Percentiles rank a stretch among this genome's conserved stretches.
phyloP scores from a whole-genome alignment of 2,329 filamentous ascomycete genomes.

The Parascedosporium putredinis region DNA sequence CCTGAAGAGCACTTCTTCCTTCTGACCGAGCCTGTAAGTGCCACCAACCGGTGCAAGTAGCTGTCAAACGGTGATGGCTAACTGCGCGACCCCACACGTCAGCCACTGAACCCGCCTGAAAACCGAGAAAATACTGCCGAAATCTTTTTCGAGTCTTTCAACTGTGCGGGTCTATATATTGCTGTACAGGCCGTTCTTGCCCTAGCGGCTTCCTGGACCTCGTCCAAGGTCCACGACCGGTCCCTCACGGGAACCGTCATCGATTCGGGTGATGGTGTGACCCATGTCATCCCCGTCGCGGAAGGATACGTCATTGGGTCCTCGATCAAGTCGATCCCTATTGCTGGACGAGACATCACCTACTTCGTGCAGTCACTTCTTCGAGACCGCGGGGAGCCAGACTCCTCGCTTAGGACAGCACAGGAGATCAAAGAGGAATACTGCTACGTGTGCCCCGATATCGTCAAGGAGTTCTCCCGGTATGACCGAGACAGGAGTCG shows the following conservation, averaged over 20 bases:
- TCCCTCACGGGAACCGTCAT: constrained; percentile 96
- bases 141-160: constrained; percentile 99
- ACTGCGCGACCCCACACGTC: constrained; percentile 4
- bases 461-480: constrained; percentile 93
- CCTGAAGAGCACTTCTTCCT: constrained; percentile 98
- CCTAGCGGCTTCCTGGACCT: constrained; percentile 95
- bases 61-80: neutral
- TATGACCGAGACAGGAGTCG: constrained; percentile 89
- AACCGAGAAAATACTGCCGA: constrained; percentile 98
- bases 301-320: constrained; percentile 99
- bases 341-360: constrained; percentile 94
- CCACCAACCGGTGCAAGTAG: constrained; percentile 2
- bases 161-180: constrained; percentile 97
- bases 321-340: constrained; percentile 97
- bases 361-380: constrained; percentile 97
- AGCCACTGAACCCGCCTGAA: constrained; percentile 96
- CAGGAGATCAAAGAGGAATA: constrained; percentile 98
- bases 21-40: constrained; percentile 81
- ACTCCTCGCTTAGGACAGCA: constrained; percentile 93
- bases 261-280: constrained; percentile 96
- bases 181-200: constrained; percentile 96
- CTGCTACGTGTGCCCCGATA: constrained; percentile 97
- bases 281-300: constrained; percentile 95
- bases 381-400: constrained; percentile 89
- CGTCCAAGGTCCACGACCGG: constrained; percentile 91